Base-by-base conservation (phyloP, 1,284 basidiomycete genomes). In the Golubevia pallescens region DNA sequence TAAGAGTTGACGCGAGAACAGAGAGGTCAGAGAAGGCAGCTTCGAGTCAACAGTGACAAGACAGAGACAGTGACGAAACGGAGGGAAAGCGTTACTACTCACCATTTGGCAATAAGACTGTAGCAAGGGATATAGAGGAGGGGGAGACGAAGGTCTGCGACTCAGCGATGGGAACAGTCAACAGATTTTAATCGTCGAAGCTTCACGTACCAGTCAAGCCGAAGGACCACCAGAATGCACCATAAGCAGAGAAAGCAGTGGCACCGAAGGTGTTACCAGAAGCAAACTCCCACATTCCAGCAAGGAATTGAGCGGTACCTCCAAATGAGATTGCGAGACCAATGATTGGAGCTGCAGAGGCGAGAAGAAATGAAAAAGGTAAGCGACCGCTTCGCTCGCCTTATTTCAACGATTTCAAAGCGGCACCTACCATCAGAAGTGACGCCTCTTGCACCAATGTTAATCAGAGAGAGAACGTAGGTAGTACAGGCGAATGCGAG, bases 291-390 rank as follows among this genome's bases (percentile, higher is more conserved):
- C 88, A 88, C 79, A 89, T 87, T 58, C 89, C 89, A 1, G 88
- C 88, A 21, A 89, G 85, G 61, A 89, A 69, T 78, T 89, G 95
- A 6, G 89, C 90, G 21, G 95, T 89, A 69, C 95, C 95, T 66
- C 94, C 95, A 58, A 78, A 80, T 7, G 60, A 77, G 59, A 84
- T 63, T 2, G 76, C 82, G 23, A 81, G 61, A 14, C 21, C n/a
- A 48, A 60, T 21, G 54, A 78, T 73, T 53, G 76, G 72, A 2
- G 63, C 70, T n/a, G n/a, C n/a, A n/a, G n/a, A n/a, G n/a, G n/a
- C n/a, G n/a, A n/a, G n/a, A n/a, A 87, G 68, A 28, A 24, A 48
- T 8, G 56, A 28, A 23, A 34, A 5, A 32, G 69, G 62, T 60
- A 21, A 58, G 13, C 3, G 6, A 16, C 28, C 19, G 65, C 42